Conservation (phyloP, 305 asterid genomes). For the Rubia balearica region DNA sequence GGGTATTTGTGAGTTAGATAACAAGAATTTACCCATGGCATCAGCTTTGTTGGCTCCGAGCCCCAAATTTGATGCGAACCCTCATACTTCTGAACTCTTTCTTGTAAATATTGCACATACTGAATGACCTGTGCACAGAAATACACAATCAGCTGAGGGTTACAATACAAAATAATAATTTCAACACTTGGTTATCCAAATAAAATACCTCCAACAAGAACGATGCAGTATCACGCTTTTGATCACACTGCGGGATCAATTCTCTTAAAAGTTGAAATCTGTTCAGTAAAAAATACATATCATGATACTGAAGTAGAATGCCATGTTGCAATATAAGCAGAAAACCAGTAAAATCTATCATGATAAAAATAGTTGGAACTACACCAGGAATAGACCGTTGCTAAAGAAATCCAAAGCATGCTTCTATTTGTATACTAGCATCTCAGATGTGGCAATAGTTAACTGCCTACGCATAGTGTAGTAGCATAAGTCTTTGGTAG, state of each 20-base stretch:
- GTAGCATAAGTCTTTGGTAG: neutral
- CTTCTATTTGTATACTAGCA: neutral
- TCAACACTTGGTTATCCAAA: slow-evolving; percentile 3
- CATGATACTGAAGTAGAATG: neutral
- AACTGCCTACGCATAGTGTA: neutral
- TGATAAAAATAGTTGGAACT: neutral
- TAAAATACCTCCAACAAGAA: slow-evolving; percentile 58
- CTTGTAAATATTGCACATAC: slow-evolving; percentile 74
- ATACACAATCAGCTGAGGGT: slow-evolving; percentile 20
- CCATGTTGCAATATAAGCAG: neutral
- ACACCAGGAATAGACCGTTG: neutral
- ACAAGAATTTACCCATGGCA: slow-evolving; percentile 80
- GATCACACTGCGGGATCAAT: slow-evolving; percentile 72
- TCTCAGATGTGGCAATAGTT: too few species aligned
- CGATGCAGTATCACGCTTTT: slow-evolving; percentile 88
- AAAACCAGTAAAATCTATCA: too few species aligned
- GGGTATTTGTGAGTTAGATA: neutral
- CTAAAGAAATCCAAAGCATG: neutral
- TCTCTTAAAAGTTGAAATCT: slow-evolving; percentile 83
- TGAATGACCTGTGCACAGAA: slow-evolving; percentile 72
- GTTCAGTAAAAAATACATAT: slow-evolving; percentile 17
- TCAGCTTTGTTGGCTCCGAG: slow-evolving; percentile 85
- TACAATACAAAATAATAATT: slow-evolving; percentile 9
- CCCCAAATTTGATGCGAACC: slow-evolving; percentile 79
- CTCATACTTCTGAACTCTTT: slow-evolving; percentile 76